A percentile compares a stretch with the other conserved stretches of the same genome.
Evolutionary conservation across 108 stramenopile genomes (phyloP).

Genomic region (Nannochloropsis salina): DNA sequence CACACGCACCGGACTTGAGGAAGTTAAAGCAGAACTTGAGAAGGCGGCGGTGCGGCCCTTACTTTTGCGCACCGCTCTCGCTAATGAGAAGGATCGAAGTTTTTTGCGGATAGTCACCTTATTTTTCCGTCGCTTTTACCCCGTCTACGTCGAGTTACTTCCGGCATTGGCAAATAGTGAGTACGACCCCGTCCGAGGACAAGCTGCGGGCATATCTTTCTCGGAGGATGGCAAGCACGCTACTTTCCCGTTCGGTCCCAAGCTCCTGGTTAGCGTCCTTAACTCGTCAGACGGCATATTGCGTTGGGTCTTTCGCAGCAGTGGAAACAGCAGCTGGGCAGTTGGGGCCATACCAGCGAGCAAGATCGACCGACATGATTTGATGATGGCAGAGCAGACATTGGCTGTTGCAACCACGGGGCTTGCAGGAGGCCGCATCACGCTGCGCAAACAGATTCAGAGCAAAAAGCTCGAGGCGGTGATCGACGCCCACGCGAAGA

Average conservation of each 20-base stretch:
- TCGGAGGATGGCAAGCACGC: background rate
- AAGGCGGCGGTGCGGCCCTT: background rate
- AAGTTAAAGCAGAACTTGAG: background rate
- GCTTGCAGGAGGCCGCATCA: background rate
- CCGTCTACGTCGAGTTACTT: background rate
- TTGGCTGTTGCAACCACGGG: background rate
- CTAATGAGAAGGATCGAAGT: background rate
- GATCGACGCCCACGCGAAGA: background rate
- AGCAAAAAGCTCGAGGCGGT: background rate
- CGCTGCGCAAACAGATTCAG: background rate
- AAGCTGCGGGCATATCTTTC: background rate
- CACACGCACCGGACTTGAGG: background rate
- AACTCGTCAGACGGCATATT: background rate
- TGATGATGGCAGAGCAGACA: background rate
- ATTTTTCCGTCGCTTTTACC: slow-evolving; percentile 11
- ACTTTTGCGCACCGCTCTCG: background rate
- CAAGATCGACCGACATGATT: background rate
- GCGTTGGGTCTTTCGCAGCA: slow-evolving; percentile 14
- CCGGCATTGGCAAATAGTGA: slow-evolving; percentile 7
- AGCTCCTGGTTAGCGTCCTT: background rate
- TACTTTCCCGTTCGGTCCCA: slow-evolving; percentile 13
- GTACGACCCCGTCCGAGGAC: background rate
- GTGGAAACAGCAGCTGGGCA: slow-evolving; percentile 9
- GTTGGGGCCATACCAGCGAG: slow-evolving; percentile 10
- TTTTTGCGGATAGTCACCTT: slow-evolving; percentile 17